Base-by-base conservation (phyloP, 495 filamentous ascomycete genomes). In the Xylaria palmicola region DNA sequence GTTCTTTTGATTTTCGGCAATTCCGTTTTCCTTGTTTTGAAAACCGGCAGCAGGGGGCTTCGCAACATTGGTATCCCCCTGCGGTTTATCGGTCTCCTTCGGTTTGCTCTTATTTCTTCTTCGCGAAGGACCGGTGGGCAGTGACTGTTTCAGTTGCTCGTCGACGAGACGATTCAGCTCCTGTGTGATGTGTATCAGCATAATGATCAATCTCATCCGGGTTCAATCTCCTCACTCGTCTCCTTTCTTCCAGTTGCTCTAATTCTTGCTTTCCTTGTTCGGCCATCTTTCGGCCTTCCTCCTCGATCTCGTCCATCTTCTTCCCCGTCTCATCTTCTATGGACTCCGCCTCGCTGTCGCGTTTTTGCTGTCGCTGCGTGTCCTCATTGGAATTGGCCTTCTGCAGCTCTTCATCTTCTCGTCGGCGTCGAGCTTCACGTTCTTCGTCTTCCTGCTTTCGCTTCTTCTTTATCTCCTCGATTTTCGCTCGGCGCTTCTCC, bases 81-180 rank as follows among this genome's bases (percentile, higher is more conserved):
- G 47, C 6, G 41, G 5, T 9, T 24, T 6, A 13, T 36, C 32
- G n/a, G n/a, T n/a, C 20, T 54, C 29, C 50, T 61, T 55, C 6
- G 41, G 5, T 9, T 24, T 6, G 32, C 13, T 13, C 34, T 17
- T 45, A 6, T 17, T 5, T 22, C 22, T 56, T 24, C 27, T 57
- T 24, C 71, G 62, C 0, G 43, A 51, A 6, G 65, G 66, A 1
- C 48, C 10, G 9, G 62, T 19, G 0, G 66, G 64, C 19, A 72
- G 8, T 0, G 72, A 52, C 20, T 61, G 62, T 59, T 68, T 59
- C 3, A 76, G 59, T 51, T 73, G 62, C 17, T 74, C 74, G 34
- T 75, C 74, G 27, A 76, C 70, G 22, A 67, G 65, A 3, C 63
- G 69, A 40, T 76, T 76, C 19, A 76, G 58, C 44, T 76, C 72